phyloP scores from a whole-genome alignment of 768 basidiomycete species.

The Pleurotus sapidus region DNA sequence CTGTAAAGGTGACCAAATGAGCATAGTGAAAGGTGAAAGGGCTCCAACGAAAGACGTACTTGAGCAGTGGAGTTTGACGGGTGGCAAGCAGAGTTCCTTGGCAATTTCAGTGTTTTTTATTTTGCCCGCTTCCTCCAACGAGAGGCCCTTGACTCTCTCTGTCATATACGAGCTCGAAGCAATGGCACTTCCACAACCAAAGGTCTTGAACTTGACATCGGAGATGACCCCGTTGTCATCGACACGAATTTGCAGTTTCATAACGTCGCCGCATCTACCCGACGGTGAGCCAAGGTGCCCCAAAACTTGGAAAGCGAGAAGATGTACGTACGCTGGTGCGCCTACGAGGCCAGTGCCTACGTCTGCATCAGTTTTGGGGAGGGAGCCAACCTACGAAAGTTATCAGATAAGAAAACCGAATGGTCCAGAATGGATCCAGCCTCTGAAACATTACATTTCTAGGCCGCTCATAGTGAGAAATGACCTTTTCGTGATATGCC shows the following conservation, averaged over 20 bases:
- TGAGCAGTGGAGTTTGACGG: slow-evolving; percentile 94
- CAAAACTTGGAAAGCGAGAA: neutral
- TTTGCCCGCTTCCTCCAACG: slow-evolving; percentile 89
- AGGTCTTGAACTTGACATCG: slow-evolving; percentile 99
- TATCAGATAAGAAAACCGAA: slow-evolving; percentile 54
- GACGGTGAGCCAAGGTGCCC: neutral
- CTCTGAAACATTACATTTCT: slow-evolving; percentile 73
- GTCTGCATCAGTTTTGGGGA: slow-evolving; percentile 87
- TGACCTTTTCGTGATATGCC: slow-evolving; percentile 93
- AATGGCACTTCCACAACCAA: slow-evolving; percentile 97
- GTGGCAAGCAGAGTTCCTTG: slow-evolving; percentile 91
- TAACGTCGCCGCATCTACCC: slow-evolving; percentile 90
- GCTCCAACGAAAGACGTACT: slow-evolving; percentile 52
- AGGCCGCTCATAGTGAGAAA: slow-evolving; percentile 96
- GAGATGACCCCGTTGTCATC: slow-evolving; percentile 93
- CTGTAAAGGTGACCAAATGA: slow-evolving; percentile 39
- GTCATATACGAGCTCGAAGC: slow-evolving; percentile 99
- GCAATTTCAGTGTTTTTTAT: slow-evolving; percentile 99
- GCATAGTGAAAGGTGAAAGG: slow-evolving; percentile 6
- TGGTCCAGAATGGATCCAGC: slow-evolving; percentile 21
- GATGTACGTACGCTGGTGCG: slow-evolving; percentile 79
- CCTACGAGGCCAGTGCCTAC: slow-evolving; percentile 98
- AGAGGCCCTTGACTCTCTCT: slow-evolving; percentile 93
- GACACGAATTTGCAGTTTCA: slow-evolving; percentile 99
- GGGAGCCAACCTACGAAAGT: slow-evolving; percentile 80